These are phyloP conservation scores for Auricularia heimuer DNA, from an alignment of 768 basidiomycete species.

Conservation along the genomic window DNA sequence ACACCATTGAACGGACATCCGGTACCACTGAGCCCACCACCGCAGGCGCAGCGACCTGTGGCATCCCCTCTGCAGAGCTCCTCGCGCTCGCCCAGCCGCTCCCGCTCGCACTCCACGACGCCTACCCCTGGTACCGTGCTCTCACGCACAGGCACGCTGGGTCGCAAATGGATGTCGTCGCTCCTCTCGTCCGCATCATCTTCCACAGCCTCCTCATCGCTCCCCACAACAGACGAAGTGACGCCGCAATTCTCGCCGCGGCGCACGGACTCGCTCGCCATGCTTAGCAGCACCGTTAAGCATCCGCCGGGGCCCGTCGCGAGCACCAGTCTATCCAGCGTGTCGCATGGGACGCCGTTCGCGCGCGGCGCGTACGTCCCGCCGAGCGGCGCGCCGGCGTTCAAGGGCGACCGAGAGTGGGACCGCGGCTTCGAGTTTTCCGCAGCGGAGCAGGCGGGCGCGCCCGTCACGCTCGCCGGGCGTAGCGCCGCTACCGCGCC, in stretches of 20 bases:
- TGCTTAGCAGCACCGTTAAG: constrained; percentile 1
- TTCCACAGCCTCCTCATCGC: constrained; percentile 8
- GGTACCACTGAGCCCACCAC: neutral
- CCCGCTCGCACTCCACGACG: neutral
- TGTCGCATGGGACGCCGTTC: constrained; percentile 43
- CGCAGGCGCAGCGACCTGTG: neutral
- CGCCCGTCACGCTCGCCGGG: constrained; percentile 39
- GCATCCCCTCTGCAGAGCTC: neutral
- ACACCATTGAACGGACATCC: neutral
- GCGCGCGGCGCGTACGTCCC: constrained; percentile 33
- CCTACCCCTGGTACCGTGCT: neutral
- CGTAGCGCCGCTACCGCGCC: constrained; percentile 43
- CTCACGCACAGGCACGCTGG: constrained; percentile 18
- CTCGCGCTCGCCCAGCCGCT: neutral
- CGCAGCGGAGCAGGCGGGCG: constrained; percentile 25
- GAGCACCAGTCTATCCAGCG: neutral
- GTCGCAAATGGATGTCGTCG: constrained; percentile 34
- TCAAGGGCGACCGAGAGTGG: constrained; percentile 55
- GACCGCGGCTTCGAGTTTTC: constrained; percentile 44
- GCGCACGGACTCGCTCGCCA: constrained; percentile 10
- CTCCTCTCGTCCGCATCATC: constrained; percentile 24
- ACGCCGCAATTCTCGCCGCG: constrained; percentile 10
- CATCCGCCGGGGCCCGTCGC: neutral
- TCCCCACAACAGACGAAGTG: constrained; percentile 7
- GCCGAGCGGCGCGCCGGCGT: constrained; percentile 67